Evolutionary conservation across 139 green algal genomes (phyloP).

Genomic region (Tetraselmis striata): DNA sequence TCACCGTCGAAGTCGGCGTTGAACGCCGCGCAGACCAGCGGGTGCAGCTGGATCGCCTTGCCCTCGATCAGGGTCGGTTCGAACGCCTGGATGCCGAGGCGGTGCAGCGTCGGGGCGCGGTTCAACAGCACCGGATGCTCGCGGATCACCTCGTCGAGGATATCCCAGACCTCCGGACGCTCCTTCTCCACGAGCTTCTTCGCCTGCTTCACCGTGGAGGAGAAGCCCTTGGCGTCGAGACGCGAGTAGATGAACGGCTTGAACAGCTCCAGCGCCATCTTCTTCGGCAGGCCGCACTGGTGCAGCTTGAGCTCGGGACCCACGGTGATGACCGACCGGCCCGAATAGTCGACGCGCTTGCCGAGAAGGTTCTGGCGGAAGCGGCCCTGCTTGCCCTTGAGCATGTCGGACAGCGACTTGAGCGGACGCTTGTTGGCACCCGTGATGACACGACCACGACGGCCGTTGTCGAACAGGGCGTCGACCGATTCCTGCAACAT

Average conservation of each 20-base stretch:
- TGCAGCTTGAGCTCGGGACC: conserved; percentile 50
- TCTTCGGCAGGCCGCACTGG: conserved; percentile 56
- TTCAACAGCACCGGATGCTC: conserved; percentile 51
- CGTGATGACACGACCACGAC: conserved; percentile 18
- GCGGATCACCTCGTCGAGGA: conserved; percentile 46
- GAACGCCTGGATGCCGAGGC: conserved; percentile 59
- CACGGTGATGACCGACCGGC: conserved; percentile 61
- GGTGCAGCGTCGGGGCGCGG: conserved; percentile 50
- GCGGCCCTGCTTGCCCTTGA: conserved; percentile 49
- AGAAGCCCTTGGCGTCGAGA: too few species aligned
- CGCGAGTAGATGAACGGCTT: conserved; percentile 50
- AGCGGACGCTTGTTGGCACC: conserved; percentile 27
- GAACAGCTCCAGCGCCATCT: conserved; percentile 67
- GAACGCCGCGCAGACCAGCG: conserved; percentile 39
- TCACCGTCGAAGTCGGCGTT: conserved; percentile 52
- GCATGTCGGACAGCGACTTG: conserved; percentile 37
- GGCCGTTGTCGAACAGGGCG: conserved; percentile 51
- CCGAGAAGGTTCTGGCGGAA: conserved; percentile 59
- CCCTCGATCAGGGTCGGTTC: conserved; percentile 46
- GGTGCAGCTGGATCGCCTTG: conserved; percentile 48
- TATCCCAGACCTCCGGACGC: conserved; percentile 31
- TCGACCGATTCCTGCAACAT: conserved; percentile 39
- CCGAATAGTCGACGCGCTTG: conserved; percentile 66
- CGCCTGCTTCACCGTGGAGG: conserved; percentile 33
- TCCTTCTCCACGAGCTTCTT: conserved; percentile 40